Base-by-base conservation (phyloP, 2,329 filamentous ascomycete genomes). In the Bipolaris zeicola region DNA sequence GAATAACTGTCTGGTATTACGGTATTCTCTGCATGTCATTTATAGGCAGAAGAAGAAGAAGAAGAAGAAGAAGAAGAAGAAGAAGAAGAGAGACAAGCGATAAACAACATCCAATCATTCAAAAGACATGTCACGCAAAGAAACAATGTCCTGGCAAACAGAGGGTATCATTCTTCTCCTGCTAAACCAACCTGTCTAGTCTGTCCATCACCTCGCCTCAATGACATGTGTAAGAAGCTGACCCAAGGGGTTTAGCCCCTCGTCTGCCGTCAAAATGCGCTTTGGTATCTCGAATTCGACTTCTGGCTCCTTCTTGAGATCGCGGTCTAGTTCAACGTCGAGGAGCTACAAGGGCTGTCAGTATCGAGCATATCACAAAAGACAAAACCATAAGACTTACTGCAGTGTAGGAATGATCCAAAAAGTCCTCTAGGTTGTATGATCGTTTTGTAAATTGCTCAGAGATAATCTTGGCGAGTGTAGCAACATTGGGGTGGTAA, bases 391-490 rank as follows among this genome's bases (percentile, higher is more conserved):
- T 7, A 37, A 33, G 43, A 84, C 85, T 83, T 83, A 89, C 88
- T 72, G 87, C 91, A 68, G 82, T 85, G 77, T 98, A 99, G 0
- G 91, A 94, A 75, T 98, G 92, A 72, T 99, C 95, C 45, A 98
- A 79, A 77, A 99, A 99, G 72, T 99, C 95, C 72, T 99, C 95
- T n/a, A 97, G 79, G 67, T 92, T 95, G 77, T 98, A 99, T 2
- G 89, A 85, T 65, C 92, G 88, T 79, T 99, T 99, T 2, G 95
- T 99, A 75, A 98, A 99, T 75, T 98, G 95, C 78, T 98, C 92
- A 2, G 91, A 91, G 55, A 99, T 87, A 62, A 99, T 96, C 77
- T 92, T 95, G 42, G 92, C 89, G 65, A 99, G 87, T 2, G 93
- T 95, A 0, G 94, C 93, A 22, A 99, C 92, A 67, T 98, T 99